A percentile compares a stretch with the other conserved stretches of the same genome.
Conservation (phyloP, 2,329 filamentous ascomycete genomes). For the Mollisiaceae sp. region DNA sequence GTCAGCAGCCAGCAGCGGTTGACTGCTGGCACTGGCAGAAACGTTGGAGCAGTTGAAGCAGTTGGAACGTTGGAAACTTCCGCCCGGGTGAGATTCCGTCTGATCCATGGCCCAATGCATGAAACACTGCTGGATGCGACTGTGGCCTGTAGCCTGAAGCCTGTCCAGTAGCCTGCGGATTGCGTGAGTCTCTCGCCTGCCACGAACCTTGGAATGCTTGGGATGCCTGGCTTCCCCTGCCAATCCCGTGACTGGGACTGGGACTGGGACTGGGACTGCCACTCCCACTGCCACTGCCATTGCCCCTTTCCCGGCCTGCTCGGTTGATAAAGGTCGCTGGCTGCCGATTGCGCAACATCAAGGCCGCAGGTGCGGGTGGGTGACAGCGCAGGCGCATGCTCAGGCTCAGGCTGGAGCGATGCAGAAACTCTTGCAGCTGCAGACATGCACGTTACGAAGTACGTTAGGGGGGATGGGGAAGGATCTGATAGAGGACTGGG, state of each 20-base stretch:
- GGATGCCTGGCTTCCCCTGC: background rate
- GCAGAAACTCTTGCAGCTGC: background rate
- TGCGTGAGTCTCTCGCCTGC: background rate
- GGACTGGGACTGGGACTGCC: too few species aligned
- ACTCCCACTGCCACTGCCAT: background rate
- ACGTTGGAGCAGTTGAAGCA: too few species aligned
- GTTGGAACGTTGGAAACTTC: too few species aligned
- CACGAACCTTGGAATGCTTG: background rate
- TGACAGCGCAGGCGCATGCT: background rate
- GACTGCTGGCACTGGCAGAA: too few species aligned
- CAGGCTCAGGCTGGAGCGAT: background rate
- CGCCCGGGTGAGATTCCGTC: background rate
- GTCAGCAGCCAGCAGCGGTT: too few species aligned
- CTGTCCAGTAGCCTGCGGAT: too few species aligned
- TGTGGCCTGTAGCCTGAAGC: too few species aligned
- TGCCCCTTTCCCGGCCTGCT: background rate
- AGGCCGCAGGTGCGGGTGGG: background rate
- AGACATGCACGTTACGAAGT: slow-evolving; percentile 16
- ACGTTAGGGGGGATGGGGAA: slow-evolving; percentile 6
- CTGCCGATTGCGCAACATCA: slow-evolving; percentile 5
- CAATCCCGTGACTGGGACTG: background rate
- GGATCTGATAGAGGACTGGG: slow-evolving; percentile 20
- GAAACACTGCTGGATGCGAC: background rate
- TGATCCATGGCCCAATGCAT: background rate
- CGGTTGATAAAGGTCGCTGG: background rate